Conservation (phyloP, 148 eudicot species). For the Arctostaphylos glauca region DNA sequence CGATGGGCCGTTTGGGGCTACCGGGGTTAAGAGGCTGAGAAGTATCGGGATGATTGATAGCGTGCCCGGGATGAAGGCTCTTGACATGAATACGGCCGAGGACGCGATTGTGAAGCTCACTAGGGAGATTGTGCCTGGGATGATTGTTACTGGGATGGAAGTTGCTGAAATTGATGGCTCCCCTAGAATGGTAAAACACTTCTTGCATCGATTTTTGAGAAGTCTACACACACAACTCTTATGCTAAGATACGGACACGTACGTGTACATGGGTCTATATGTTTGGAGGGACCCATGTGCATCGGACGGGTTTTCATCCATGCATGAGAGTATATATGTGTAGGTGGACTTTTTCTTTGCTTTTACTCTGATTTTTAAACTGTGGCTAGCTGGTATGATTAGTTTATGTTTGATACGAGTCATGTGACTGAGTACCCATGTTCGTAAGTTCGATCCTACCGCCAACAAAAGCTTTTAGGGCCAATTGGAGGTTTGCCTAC, state of each 20-base stretch:
- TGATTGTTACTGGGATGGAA: constrained; percentile 98
- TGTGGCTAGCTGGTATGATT: no score
- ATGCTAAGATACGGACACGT: no score
- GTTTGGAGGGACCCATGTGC: no score
- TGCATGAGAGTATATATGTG: no score
- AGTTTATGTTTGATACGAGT: not conserved
- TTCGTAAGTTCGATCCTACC: no score
- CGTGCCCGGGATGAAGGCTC: constrained; percentile 95
- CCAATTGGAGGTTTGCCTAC: no score
- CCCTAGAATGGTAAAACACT: constrained; percentile 72
- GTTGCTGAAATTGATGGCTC: constrained; percentile 97
- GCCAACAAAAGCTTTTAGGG: no score
- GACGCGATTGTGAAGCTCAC: constrained; percentile 86
- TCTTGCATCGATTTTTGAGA: not conserved
- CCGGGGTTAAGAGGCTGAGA: constrained; percentile 85
- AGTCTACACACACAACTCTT: no score
- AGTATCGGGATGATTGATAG: constrained; percentile 75
- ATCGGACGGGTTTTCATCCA: no score
- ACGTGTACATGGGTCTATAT: no score
- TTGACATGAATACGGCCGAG: constrained; percentile 92
- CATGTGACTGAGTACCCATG: not conserved
- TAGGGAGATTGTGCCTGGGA: constrained; percentile 89
- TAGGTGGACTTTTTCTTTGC: no score
- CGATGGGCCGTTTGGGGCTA: constrained; percentile 95
- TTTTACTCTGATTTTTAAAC: no score